These are phyloP conservation scores for Sporisorium graminicola DNA, from an alignment of 1,284 basidiomycete genomes.

Conservation along the genomic window DNA sequence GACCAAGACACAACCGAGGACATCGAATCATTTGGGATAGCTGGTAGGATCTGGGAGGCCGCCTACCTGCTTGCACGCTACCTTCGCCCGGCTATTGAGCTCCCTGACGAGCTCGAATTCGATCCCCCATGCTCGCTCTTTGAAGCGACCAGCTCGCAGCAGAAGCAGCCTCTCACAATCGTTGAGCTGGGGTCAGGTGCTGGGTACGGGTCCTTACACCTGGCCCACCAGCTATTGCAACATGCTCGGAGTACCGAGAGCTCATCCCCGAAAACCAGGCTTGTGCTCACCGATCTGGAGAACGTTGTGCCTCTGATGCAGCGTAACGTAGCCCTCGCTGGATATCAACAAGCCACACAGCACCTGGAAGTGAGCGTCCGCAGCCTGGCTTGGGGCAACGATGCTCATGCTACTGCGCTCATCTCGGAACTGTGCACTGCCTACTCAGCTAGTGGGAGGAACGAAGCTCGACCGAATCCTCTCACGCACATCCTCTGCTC, in stretches of 20 bases:
- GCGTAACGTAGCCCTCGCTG: slow-evolving; percentile 54
- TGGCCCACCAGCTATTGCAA: slow-evolving; percentile 47
- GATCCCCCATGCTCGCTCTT: slow-evolving; percentile 63
- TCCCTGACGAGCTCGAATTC: slow-evolving; percentile 32
- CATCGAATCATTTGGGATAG: slow-evolving; percentile 65
- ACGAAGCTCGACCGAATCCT: slow-evolving; percentile 10
- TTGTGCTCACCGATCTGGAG: slow-evolving; percentile 65
- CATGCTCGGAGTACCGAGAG: slow-evolving; percentile 1
- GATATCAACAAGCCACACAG: slow-evolving; percentile 11
- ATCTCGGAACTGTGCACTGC: slow-evolving; percentile 15
- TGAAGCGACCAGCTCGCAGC: background rate
- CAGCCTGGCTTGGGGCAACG: slow-evolving; percentile 61
- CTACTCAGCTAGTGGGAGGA: background rate
- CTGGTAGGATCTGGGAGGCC: slow-evolving; percentile 68
- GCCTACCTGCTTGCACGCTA: slow-evolving; percentile 61
- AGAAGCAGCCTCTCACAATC: slow-evolving; percentile 21
- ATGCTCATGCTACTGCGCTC: slow-evolving; percentile 28
- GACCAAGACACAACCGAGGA: slow-evolving; percentile 57
- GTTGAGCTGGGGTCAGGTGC: slow-evolving; percentile 67
- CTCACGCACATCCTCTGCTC: slow-evolving; percentile 66
- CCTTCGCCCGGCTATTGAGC: slow-evolving; percentile 25
- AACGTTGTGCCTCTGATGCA: slow-evolving; percentile 64
- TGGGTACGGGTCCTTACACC: slow-evolving; percentile 63
- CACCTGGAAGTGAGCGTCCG: slow-evolving; percentile 37
- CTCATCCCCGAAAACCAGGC: background rate